These are phyloP conservation scores for Ajuga chamaepitys DNA, from an alignment of 257 asterid genomes.

Conservation along the genomic window DNA sequence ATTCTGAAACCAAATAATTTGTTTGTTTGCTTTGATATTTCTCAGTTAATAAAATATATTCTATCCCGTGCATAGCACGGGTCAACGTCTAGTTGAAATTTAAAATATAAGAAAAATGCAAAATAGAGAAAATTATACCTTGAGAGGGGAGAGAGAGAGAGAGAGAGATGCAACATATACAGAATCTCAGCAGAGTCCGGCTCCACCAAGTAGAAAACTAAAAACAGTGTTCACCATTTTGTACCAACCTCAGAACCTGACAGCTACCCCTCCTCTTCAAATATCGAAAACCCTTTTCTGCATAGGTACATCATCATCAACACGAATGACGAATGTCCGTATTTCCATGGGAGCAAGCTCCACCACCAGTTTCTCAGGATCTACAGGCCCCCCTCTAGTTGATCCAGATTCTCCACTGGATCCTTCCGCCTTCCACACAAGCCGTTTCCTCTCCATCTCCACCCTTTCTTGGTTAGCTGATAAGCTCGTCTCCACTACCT, in stretches of 20 bases:
- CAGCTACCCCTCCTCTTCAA: background rate
- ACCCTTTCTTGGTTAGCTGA: conserved; percentile 52
- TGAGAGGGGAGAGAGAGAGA: too few species aligned
- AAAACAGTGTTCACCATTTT: background rate
- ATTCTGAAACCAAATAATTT: too few species aligned
- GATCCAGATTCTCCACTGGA: background rate
- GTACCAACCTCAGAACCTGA: background rate
- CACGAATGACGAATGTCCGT: conserved; percentile 43
- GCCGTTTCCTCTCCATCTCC: conserved; percentile 48
- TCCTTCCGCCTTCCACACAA: conserved; percentile 42
- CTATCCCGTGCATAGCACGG: too few species aligned
- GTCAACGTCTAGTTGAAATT: too few species aligned
- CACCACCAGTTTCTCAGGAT: conserved; percentile 44
- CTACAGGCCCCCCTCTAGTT: conserved; percentile 49
- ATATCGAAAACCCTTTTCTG: background rate
- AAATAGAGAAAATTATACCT: too few species aligned
- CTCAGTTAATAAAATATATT: too few species aligned
- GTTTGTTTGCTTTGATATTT: too few species aligned
- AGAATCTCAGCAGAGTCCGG: too few species aligned
- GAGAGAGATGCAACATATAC: too few species aligned
- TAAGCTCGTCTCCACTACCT: conserved; percentile 40
- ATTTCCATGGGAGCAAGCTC: conserved; percentile 75
- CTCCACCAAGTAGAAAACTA: background rate
- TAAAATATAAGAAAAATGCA: too few species aligned
- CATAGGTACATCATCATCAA: conserved; percentile 1